Conservation (phyloP, 805 yeast genomes). For the Kregervanrija pseudodelftensis region DNA sequence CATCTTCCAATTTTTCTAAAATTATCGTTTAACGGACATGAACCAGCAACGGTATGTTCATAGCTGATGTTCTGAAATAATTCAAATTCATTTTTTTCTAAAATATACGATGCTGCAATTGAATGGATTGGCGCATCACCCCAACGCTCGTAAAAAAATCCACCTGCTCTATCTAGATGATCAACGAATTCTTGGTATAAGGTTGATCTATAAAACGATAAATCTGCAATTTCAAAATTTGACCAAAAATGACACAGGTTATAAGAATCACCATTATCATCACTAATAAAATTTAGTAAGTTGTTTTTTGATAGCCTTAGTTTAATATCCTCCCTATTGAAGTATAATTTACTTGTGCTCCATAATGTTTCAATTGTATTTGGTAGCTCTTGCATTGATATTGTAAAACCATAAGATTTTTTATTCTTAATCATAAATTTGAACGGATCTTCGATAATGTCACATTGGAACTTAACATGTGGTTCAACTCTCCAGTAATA, state of each 20-base stretch:
- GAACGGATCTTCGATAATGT: slow-evolving; percentile 49
- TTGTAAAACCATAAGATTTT: slow-evolving; percentile 46
- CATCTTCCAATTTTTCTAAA: slow-evolving; percentile 54
- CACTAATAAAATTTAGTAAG: slow-evolving; percentile 53
- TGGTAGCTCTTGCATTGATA: slow-evolving; percentile 43
- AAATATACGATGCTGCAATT: slow-evolving; percentile 33
- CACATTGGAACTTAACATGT: slow-evolving; percentile 43
- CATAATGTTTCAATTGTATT: slow-evolving; percentile 47
- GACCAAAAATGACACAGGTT: slow-evolving; percentile 82
- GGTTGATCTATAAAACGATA: slow-evolving; percentile 54
- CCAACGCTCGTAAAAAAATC: slow-evolving; percentile 85
- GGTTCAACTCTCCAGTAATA: slow-evolving; percentile 63
- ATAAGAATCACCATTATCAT: slow-evolving; percentile 57
- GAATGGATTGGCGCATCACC: slow-evolving; percentile 65
- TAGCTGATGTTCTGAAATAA: slow-evolving; percentile 79
- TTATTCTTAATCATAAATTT: slow-evolving; percentile 43
- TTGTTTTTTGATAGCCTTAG: slow-evolving; percentile 24
- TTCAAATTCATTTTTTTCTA: slow-evolving; percentile 61
- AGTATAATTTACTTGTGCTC: slow-evolving; percentile 39
- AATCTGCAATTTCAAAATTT: slow-evolving; percentile 66
- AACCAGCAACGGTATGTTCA: slow-evolving; percentile 69
- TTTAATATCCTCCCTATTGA: slow-evolving; percentile 21
- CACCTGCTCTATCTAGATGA: slow-evolving; percentile 60
- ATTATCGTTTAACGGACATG: slow-evolving; percentile 66
- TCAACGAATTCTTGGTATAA: slow-evolving; percentile 56